Evolutionary conservation across 345 rosid species (phyloP).

Genomic region (Moricandia moricandioides): DNA sequence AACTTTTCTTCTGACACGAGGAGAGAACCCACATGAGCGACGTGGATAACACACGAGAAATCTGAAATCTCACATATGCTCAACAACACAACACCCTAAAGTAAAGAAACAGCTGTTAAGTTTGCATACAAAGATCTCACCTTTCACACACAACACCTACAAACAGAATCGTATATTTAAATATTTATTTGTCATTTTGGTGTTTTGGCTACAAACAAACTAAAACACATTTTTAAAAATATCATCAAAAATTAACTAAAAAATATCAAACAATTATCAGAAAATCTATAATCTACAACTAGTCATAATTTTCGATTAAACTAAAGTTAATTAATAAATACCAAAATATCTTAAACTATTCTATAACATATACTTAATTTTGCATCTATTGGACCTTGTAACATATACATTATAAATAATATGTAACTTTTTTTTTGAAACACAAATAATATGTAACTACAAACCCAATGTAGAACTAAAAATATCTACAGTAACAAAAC

Average conservation of each 20-base stretch:
- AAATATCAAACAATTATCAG: background rate
- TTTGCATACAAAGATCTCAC: conserved; percentile 13
- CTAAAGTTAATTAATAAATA: background rate
- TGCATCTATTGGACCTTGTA: background rate
- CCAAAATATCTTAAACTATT: background rate
- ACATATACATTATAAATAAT: too few species aligned
- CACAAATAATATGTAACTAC: background rate
- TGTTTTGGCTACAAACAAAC: background rate
- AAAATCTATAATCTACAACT: background rate
- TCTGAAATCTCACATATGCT: conserved; percentile 4
- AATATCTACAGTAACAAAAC: background rate
- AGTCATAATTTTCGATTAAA: background rate
- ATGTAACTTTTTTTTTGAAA: too few species aligned
- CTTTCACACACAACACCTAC: background rate
- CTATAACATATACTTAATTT: background rate
- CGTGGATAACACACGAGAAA: conserved; percentile 32
- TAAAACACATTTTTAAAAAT: background rate
- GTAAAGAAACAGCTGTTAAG: conserved; percentile 24
- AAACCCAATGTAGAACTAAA: background rate
- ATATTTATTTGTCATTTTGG: background rate
- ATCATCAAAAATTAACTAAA: background rate
- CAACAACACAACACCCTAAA: conserved; percentile 19
- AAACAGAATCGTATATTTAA: background rate
- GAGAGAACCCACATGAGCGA: conserved; percentile 12
- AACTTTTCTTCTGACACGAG: background rate